Evolutionary conservation across 2,329 filamentous ascomycete species (phyloP).

Genomic region (Diaporthe sp.): DNA sequence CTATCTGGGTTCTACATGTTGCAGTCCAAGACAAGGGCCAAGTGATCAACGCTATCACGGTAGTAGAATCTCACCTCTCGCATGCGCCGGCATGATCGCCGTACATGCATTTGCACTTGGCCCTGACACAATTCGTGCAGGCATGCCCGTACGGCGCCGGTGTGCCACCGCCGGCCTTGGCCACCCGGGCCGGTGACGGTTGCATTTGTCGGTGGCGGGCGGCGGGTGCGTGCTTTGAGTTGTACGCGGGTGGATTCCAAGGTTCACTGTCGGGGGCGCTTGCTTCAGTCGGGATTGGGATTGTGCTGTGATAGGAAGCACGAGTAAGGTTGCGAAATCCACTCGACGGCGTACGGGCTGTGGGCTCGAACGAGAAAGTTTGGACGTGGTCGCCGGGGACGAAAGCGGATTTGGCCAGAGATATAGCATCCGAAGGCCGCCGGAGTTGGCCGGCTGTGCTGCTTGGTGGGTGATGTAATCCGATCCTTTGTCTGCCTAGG

Average conservation of each 20-base stretch:
- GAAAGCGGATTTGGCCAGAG: constrained; percentile 18
- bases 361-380: constrained; percentile 7
- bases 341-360: constrained; percentile 3
- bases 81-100: constrained; percentile 47
- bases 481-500: neutral
- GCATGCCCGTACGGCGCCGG: constrained; percentile 57
- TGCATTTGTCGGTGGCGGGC: neutral
- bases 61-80: constrained; percentile 47
- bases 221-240: neutral
- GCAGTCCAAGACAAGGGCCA: neutral
- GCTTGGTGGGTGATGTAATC: constrained; percentile 23
- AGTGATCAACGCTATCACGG: neutral
- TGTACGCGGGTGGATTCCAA: constrained; percentile 14
- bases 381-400: neutral
- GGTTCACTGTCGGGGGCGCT: neutral
- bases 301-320: constrained; percentile 28
- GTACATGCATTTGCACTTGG: constrained; percentile 64
- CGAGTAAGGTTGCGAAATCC: constrained; percentile 30
- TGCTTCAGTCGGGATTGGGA: constrained; percentile 27
- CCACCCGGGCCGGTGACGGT: constrained; percentile 28
- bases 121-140: constrained; percentile 61
- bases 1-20: neutral
- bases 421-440: constrained; percentile 32
- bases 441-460: constrained; percentile 22
- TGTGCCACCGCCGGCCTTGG: constrained; percentile 37